These are phyloP conservation scores for Fusarium longipes DNA, from an alignment of 2,329 filamentous ascomycete genomes.

Conservation along the genomic window DNA sequence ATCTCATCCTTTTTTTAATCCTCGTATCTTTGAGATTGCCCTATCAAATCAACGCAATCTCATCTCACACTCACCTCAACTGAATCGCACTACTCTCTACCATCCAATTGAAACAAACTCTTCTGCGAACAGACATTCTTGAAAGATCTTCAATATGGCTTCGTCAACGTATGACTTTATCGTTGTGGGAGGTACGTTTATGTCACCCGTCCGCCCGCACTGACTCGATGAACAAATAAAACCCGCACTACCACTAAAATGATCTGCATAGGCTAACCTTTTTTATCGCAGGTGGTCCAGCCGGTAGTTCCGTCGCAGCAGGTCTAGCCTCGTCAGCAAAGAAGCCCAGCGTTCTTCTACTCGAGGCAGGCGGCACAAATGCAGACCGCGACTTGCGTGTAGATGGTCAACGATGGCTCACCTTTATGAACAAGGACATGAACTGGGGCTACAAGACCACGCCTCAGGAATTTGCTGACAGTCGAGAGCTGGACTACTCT, in stretches of 20 bases:
- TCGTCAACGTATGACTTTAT: slow-evolving; percentile 34
- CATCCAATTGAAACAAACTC: not conserved
- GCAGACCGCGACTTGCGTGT: slow-evolving; percentile 60
- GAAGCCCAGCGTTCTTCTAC: slow-evolving; percentile 65
- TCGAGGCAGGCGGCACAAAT: slow-evolving; percentile 69
- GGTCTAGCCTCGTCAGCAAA: slow-evolving; percentile 60
- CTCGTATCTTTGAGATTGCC: not conserved
- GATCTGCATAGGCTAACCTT: not conserved
- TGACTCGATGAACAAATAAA: not conserved
- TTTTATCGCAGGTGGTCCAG: slow-evolving; percentile 57
- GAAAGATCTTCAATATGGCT: slow-evolving; percentile 10
- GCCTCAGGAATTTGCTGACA: slow-evolving; percentile 57
- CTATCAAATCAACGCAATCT: not conserved
- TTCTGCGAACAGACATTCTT: too few species aligned
- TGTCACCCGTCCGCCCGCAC: not conserved
- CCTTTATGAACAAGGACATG: slow-evolving; percentile 60
- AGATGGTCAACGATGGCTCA: slow-evolving; percentile 66
- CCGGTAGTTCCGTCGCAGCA: slow-evolving; percentile 67
- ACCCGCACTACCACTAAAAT: not conserved
- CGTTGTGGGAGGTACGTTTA: slow-evolving; percentile 39
- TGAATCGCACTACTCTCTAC: not conserved
- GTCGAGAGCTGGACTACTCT: slow-evolving; percentile 60
- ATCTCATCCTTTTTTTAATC: not conserved
- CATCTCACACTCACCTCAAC: not conserved
- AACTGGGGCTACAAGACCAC: slow-evolving; percentile 65